Evolutionary conservation across 139 green algal genomes (phyloP), one percentile per base, ranked within the genome.

Genomic region (Coelastrella sp.): DNA sequence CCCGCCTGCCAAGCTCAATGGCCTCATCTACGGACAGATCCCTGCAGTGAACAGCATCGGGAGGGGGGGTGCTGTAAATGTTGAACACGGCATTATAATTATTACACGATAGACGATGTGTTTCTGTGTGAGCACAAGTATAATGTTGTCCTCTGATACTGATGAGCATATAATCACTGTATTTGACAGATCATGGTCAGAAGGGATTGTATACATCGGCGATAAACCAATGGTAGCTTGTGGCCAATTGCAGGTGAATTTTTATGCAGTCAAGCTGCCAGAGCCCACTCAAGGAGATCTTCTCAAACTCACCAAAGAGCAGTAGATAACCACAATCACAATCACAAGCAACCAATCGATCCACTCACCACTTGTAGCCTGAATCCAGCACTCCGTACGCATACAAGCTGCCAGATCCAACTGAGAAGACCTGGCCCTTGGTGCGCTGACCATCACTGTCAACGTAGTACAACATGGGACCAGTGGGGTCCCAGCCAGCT

Each of bases 381-480:
- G 95, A 73, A 90, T 99, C 98, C 27, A 99, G 93, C 27, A 99
- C 96, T 68, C 98, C 98, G 82, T 99, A 99, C 0, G 98, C 98
- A 91, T 99, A 99, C 76, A 99, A 92, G 61, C 95, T 98, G 49
- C 98, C 98, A 19, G 96, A 99, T 19, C 98, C 98, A 14, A 99
- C 98, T 59, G 93, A 97, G 93, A 99, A 99, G 9, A 98, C 91
- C 94, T 99, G 92, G 49, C 98, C 98, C 85, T 96, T 97, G 70
- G 98, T 98, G 83, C 98, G 94, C 93, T 99, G 97, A 1, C 97
- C 98, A 76, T 99, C 98, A 72, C 81, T 96, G 95, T 99, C 98
- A 15, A 99, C 97, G 89, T 99, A 99, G 95, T 99, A 99, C 74
- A 99, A 93, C 1, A 94, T 97, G 0, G 98, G 98, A 3, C 98